Base-by-base conservation (phyloP, 2,329 filamentous ascomycete species). In the Leptographium wingfieldii region DNA sequence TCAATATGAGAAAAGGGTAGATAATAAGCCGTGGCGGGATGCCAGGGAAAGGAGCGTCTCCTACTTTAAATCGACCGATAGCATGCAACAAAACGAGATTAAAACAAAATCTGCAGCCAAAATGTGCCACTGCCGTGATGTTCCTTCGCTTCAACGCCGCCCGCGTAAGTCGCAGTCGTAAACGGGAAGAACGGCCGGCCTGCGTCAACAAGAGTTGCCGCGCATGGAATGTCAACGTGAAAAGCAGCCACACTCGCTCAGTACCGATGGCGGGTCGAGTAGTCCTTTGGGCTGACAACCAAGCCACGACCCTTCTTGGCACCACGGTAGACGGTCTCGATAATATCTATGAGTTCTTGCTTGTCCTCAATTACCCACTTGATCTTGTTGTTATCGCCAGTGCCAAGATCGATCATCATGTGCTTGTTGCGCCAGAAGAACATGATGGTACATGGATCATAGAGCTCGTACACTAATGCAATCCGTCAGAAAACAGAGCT, bases 321-420 rank as follows among this genome's bases (percentile, higher is more conserved):
- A n/a, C 94, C 94, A 61, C 92, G 86, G 72, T 97, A 99, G 63
- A 99, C 92, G 5, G 92, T 96, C 79, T 99, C 94, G 69, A 97
- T 86, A 66, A 99, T 99, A 74, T 99, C 94, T 69, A 99, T 95
- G 68, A 99, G 79, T 76, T 99, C 94, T 73, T 97, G 92, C 76
- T 99, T 97, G 70, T 99, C 92, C 74, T 97, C 92, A 58, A 95
- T 78, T 9, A 65, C 63, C 62, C 63, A 66, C 16, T 66, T 65
- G 57, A 66, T 63, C 57, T 66, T 66, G 73, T 99, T 99, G 74
- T 99, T 99, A 76, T 99, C 96, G 65, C 94, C 94, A 1, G 94
- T 99, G 55, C 92, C 92, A 67, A 96, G 91, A 82, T 97, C 92
- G 72, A 88, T 90, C 88, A 95, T 95, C 84, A 97, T 97, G 75